These are phyloP conservation scores for Bauhinia variegata DNA, from an alignment of 306 rosid genomes.

Conservation along the genomic window DNA sequence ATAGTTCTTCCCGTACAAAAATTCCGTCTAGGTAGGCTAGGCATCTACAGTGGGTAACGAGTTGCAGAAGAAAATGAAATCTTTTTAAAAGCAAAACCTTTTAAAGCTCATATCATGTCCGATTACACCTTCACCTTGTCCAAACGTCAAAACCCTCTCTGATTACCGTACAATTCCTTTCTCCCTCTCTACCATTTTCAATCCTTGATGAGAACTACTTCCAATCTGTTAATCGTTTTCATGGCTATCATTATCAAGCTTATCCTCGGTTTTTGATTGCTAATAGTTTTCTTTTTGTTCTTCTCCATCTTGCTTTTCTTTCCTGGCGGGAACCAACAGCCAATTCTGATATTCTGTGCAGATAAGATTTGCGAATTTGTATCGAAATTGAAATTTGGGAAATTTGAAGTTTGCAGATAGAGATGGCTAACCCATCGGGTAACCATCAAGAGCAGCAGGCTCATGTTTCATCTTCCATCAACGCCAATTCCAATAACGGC, in stretches of 20 bases:
- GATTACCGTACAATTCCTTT: conserved; percentile 37
- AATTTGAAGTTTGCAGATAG: conserved; percentile 12
- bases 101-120: neutral
- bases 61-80: conserved; percentile 8
- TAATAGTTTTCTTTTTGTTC: neutral
- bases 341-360: conserved; percentile 41
- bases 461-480: conserved; percentile 71
- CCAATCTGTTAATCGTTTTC: conserved; percentile 38
- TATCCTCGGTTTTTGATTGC: conserved; percentile 22
- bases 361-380: conserved; percentile 30
- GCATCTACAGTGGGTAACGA: conserved; percentile 13
- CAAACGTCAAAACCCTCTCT: conserved; percentile 47
- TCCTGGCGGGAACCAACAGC: conserved; percentile 58
- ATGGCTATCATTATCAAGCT: conserved; percentile 27
- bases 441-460: conserved; percentile 77
- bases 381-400: conserved; percentile 12
- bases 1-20: conserved; percentile 5
- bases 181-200: conserved; percentile 10
- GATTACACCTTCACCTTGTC: conserved; percentile 35
- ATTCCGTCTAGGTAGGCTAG: too few relatives aligned
- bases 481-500: conserved; percentile 62
- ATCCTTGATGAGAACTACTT: conserved; percentile 47
- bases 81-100: conserved; percentile 10
- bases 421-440: conserved; percentile 72
- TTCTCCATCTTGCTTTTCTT: conserved; percentile 7